Conservation (phyloP, 202 grass and related monocot genomes). For the Setaria viridis region DNA sequence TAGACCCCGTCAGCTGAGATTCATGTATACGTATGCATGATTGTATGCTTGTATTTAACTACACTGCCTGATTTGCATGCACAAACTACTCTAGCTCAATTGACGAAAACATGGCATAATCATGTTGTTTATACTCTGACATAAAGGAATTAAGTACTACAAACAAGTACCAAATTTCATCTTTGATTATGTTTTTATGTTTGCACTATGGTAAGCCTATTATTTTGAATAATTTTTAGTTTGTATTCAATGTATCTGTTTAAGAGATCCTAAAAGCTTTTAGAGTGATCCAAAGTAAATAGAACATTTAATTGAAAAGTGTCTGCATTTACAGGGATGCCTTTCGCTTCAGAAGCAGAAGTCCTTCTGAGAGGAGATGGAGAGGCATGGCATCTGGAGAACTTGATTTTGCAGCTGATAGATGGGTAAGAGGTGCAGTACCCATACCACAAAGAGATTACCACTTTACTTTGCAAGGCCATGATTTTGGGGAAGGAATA, state of each 20-base stretch:
- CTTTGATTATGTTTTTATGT: neutral
- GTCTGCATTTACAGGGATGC: neutral
- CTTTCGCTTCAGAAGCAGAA: neutral
- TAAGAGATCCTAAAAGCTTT: neutral
- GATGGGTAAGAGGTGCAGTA: neutral
- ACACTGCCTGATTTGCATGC: neutral
- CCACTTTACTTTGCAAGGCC: neutral
- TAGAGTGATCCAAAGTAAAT: neutral
- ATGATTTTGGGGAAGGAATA: neutral
- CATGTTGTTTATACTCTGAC: neutral
- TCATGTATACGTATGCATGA: neutral
- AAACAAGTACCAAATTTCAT: neutral
- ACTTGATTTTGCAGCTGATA: neutral
- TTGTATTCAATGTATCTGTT: neutral
- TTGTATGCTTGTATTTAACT: neutral
- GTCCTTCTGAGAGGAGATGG: neutral
- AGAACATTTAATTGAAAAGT: neutral
- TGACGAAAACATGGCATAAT: neutral
- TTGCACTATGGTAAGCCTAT: neutral
- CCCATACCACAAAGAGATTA: neutral
- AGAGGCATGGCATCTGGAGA: neutral
- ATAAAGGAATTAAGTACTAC: neutral
- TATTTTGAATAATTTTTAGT: neutral
- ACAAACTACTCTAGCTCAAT: neutral
- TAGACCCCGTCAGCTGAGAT: neutral